Conservation (phyloP, 352 stramenopile genomes). For the Aphanomyces invadans region DNA sequence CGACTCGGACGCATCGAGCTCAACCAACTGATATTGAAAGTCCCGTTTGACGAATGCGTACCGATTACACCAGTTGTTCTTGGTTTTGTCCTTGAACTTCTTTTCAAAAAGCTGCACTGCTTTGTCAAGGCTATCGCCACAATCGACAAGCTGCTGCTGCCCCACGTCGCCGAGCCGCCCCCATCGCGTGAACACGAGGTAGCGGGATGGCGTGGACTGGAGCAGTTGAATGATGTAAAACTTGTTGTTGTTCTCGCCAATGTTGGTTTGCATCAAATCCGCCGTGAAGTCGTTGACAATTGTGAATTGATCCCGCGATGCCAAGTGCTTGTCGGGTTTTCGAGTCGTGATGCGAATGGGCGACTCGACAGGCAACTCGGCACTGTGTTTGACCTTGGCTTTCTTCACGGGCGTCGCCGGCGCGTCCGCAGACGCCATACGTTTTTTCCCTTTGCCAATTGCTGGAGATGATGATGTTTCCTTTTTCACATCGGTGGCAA, state of each 20-base stretch:
- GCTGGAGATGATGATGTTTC: not conserved
- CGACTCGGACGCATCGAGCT: not conserved
- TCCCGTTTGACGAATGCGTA: not conserved
- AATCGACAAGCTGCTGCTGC: slow-evolving; percentile 1
- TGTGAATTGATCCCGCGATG: not conserved
- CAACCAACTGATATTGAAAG: not conserved
- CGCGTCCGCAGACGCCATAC: not conserved
- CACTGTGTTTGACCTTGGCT: not conserved
- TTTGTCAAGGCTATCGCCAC: not conserved
- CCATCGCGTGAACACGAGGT: slow-evolving; percentile 12
- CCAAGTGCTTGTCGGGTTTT: not conserved
- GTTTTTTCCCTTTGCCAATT: slow-evolving; percentile 6
- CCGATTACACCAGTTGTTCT: slow-evolving; percentile 7
- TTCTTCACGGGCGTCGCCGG: slow-evolving; percentile 2
- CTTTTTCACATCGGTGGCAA: not conserved
- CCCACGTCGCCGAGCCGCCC: slow-evolving; percentile 7
- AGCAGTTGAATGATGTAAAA: slow-evolving; percentile 23
- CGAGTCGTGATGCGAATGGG: not conserved
- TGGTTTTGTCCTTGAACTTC: slow-evolving; percentile 19
- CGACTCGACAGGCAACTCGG: not conserved
- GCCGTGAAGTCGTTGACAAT: slow-evolving; percentile 6
- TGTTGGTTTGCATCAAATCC: slow-evolving; percentile 14
- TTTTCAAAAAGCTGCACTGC: slow-evolving; percentile 10
- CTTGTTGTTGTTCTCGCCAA: slow-evolving; percentile 22
- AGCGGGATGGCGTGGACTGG: not conserved